phyloP scores from a whole-genome alignment of 129 eudicot genomes.

The Ambrosia artemisiifolia region DNA sequence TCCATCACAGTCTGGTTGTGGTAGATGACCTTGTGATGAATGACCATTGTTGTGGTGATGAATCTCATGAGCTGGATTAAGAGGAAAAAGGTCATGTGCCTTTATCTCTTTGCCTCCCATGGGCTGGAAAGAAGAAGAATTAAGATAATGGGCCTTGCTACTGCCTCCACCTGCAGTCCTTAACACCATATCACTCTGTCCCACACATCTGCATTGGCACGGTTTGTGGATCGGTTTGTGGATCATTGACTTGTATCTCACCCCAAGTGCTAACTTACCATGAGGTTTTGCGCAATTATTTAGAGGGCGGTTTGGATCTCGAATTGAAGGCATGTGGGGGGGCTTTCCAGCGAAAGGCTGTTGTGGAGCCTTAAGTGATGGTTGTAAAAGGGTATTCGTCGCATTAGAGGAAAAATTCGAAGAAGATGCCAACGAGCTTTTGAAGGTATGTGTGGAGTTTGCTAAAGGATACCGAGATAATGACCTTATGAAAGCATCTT shows the following conservation, averaged over 20 bases:
- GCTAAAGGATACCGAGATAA: neutral
- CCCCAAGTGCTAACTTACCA: constrained; percentile 25
- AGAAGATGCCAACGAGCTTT: neutral
- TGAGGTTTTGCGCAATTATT: neutral
- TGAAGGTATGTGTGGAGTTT: neutral
- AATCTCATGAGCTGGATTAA: neutral
- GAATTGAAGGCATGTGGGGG: constrained; percentile 1
- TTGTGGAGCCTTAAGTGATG: constrained; percentile 12
- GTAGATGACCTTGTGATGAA: neutral
- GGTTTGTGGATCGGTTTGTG: constrained; percentile 10
- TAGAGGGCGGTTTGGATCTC: neutral
- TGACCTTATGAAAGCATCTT: neutral
- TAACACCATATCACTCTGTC: too few species aligned
- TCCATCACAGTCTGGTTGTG: neutral
- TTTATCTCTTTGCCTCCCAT: neutral
- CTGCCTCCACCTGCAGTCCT: constrained; percentile 1
- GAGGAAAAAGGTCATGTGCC: constrained; percentile 3
- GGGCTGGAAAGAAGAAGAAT: constrained; percentile 10
- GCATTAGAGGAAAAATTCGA: neutral
- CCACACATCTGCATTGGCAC: too few species aligned
- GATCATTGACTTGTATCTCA: constrained; percentile 23
- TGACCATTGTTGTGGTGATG: neutral
- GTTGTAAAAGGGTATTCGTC: neutral
- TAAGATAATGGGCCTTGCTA: neutral
- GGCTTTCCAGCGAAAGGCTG: neutral